Base-by-base conservation (phyloP, 495 filamentous ascomycete genomes). In the Aspergillus cristatus region DNA sequence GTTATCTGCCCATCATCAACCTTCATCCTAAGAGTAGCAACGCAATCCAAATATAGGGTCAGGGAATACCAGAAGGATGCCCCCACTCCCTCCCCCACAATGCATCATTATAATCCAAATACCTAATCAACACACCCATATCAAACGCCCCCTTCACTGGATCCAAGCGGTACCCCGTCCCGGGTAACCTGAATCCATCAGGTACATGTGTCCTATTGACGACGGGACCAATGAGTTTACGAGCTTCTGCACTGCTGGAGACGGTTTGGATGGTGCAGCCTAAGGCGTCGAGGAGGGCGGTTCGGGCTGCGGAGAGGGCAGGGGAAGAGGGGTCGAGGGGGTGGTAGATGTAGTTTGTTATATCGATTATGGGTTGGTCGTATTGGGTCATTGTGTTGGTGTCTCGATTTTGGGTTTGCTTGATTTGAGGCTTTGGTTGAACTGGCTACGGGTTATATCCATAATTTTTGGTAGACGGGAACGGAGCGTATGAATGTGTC, bases 41-140 rank as follows among this genome's bases (percentile, higher is more conserved):
- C n/a, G 28, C 10, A 14, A 24, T 24, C 22, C 18, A 37, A 25
- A 17, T 13, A 3, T 26, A 26, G 11, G 24, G 24, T 26, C 6
- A 26, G 6, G 13, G 36, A 32, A n/a, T 48, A 62, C 59, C 59
- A 34, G 60, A 64, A 18, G 65, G 67, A 53, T 70, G 66, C 10
- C 66, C 62, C 63, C 64, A 68, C 42, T 71, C 67, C 16, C 47
- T 54, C 3, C 64, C 66, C 6, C 43, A 43, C 3, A 61, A 42
- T 14, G 59, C 63, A 54, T 70, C 67, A 34, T 71, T 71, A 28
- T 67, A 65, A 34, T 70, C 67, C 14, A 68, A 40, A 39, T 66
- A 68, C 3, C 63, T 53, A 8, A 71, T 65, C 40, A 68, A 37
- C 6, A 54, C 40, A 2, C 68, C 65, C 15, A 71, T n/a, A 33